These are phyloP conservation scores for Annulohypoxylon bovei DNA, from an alignment of 495 filamentous ascomycete genomes.

Conservation along the genomic window DNA sequence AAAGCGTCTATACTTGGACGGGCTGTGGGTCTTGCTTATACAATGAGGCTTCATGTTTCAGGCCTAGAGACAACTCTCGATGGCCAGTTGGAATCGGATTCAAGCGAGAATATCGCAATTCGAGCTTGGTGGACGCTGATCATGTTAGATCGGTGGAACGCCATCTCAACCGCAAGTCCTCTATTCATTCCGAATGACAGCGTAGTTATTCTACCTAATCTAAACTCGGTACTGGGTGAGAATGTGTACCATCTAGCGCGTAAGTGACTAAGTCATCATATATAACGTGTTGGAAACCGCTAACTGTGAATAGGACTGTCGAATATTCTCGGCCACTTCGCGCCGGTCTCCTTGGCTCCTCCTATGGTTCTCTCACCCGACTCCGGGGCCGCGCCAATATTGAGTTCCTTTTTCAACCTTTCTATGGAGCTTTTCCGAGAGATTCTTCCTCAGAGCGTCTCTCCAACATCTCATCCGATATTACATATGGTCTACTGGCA, in stretches of 20 bases:
- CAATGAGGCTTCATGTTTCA: conserved; percentile 63
- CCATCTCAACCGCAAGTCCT: conserved; percentile 70
- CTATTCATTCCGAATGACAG: conserved; percentile 68
- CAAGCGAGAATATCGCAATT: conserved; percentile 73
- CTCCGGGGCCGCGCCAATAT: conserved; percentile 19
- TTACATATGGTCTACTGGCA: conserved; percentile 81
- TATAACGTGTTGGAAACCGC: conserved; percentile 18
- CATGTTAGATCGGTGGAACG: conserved; percentile 80
- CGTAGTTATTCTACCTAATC: conserved; percentile 68
- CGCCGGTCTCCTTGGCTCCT: conserved; percentile 38
- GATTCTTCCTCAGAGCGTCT: conserved; percentile 53
- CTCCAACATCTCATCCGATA: conserved; percentile 54
- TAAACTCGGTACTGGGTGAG: conserved; percentile 72
- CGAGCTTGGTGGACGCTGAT: conserved; percentile 80
- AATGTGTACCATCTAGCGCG: conserved; percentile 71
- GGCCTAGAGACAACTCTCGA: conserved; percentile 36
- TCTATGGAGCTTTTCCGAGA: conserved; percentile 59
- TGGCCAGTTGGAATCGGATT: conserved; percentile 66
- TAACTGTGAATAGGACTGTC: conserved; percentile 51
- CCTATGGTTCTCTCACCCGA: conserved; percentile 35
- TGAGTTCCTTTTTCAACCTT: conserved; percentile 43
- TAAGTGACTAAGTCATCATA: conserved; percentile 58
- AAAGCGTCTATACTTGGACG: conserved; percentile 60
- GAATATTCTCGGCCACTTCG: conserved; percentile 48
- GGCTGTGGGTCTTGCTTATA: conserved; percentile 68